Percentiles rank a stretch among this genome's conserved stretches.
Evolutionary conservation across 2,329 filamentous ascomycete genomes (phyloP).

Genomic region (Aspergillus nomiae): DNA sequence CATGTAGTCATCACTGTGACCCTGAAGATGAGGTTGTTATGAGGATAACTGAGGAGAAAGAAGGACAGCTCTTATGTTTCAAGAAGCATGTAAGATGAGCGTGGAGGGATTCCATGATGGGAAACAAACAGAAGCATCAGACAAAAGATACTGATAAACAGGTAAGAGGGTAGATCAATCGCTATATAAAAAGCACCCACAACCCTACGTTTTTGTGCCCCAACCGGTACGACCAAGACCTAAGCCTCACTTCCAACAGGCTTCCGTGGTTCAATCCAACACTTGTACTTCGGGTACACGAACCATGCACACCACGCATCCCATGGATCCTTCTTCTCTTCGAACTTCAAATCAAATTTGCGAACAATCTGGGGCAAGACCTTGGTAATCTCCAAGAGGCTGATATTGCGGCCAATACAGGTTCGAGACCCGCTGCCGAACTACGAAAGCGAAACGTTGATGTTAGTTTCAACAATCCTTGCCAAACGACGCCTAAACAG

Average conservation of each 20-base stretch:
- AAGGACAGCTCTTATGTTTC: too few species aligned
- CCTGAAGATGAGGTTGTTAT: too few species aligned
- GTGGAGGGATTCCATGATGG: too few species aligned
- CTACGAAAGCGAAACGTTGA: background rate
- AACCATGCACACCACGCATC: background rate
- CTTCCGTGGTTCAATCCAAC: background rate
- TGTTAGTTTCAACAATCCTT: background rate
- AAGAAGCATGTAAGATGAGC: too few species aligned
- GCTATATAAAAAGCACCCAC: too few species aligned
- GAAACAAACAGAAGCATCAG: fast-evolving
- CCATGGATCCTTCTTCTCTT: background rate
- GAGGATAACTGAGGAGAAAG: too few species aligned
- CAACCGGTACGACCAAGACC: background rate
- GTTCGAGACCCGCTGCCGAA: conserved; percentile 25
- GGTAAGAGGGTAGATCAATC: too few species aligned
- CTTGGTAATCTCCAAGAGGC: conserved; percentile 31
- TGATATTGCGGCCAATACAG: conserved; percentile 23
- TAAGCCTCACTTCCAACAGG: background rate
- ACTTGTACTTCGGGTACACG: background rate
- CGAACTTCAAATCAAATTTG: conserved; percentile 1
- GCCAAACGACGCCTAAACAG: background rate
- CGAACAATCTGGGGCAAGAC: conserved; percentile 50
- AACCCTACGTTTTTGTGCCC: too few species aligned
- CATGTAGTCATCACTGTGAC: too few species aligned
- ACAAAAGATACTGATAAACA: too few species aligned